phyloP scores from a whole-genome alignment of 306 rosid genomes.

The Geum urbanum region DNA sequence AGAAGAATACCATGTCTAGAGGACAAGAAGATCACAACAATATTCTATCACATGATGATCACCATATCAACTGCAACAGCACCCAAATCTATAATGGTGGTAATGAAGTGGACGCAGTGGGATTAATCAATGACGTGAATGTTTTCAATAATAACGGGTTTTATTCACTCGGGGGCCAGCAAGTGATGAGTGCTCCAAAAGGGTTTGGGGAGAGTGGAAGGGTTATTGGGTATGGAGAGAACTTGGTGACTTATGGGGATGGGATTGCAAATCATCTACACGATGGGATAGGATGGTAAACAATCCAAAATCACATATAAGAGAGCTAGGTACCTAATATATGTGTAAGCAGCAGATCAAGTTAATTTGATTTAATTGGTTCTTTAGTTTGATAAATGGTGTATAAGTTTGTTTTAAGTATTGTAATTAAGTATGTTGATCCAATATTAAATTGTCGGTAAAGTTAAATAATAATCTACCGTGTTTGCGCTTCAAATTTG shows the following conservation, averaged over 20 bases:
- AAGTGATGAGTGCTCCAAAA: slow-evolving; percentile 8
- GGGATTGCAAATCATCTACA: slow-evolving; percentile 47
- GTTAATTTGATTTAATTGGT: no score
- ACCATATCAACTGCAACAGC: background rate
- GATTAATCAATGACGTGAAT: slow-evolving; percentile 23
- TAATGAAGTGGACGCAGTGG: slow-evolving; percentile 16
- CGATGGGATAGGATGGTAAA: slow-evolving; percentile 64
- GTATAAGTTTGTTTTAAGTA: no score
- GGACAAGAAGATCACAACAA: slow-evolving; percentile 34
- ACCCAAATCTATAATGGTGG: background rate
- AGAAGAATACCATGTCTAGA: slow-evolving; percentile 39
- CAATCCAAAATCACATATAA: background rate
- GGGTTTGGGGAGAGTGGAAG: slow-evolving; percentile 37
- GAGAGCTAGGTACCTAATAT: no score
- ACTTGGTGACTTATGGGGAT: slow-evolving; percentile 32
- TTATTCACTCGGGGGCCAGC: slow-evolving; percentile 39
- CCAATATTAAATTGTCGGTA: no score
- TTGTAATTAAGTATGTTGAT: no score
- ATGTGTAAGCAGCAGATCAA: no score
- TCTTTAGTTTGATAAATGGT: no score
- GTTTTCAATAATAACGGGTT: slow-evolving; percentile 47
- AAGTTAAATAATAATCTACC: no score
- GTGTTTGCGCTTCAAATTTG: no score
- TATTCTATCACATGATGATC: slow-evolving; percentile 26
- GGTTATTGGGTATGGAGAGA: slow-evolving; percentile 42